These are phyloP conservation scores for Fusarium temperatum DNA, from an alignment of 2,329 filamentous ascomycete species.

Conservation along the genomic window DNA sequence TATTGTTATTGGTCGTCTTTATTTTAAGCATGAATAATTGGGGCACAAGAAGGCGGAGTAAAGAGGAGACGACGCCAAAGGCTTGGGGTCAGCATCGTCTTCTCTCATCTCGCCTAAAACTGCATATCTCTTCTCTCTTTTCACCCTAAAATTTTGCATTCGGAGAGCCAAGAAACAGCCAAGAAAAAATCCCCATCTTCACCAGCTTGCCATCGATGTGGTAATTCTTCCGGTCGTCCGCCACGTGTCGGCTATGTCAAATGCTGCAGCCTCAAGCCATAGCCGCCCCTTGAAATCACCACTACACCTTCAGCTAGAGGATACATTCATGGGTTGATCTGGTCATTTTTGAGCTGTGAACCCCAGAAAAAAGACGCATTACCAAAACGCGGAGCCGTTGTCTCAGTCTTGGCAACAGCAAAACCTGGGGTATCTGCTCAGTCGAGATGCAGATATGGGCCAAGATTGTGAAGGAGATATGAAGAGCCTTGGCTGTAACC, in stretches of 20 bases:
- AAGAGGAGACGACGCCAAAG: background rate
- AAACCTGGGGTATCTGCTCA: background rate
- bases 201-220: background rate
- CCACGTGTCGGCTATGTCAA: slow-evolving; percentile 5
- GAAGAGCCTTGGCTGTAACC: background rate
- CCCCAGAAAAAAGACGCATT: background rate
- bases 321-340: background rate
- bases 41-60: slow-evolving; percentile 12
- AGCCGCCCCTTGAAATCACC: slow-evolving; percentile 2
- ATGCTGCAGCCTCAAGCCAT: background rate
- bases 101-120: background rate
- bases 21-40: slow-evolving; percentile 25
- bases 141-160: background rate
- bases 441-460: background rate
- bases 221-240: slow-evolving; percentile 18
- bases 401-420: slow-evolving; percentile 3
- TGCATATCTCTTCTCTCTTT: background rate
- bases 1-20: background rate
- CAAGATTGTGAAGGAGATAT: background rate
- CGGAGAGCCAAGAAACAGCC: slow-evolving; percentile 2
- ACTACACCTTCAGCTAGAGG: background rate
- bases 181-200: background rate
- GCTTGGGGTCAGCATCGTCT: background rate
- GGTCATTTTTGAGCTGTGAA: background rate
- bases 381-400: background rate